Percentiles rank a stretch among this genome's conserved stretches.
These are phyloP conservation scores for Corrigiola litoralis DNA, from an alignment of 179 eudicot species.

Conservation along the genomic window DNA sequence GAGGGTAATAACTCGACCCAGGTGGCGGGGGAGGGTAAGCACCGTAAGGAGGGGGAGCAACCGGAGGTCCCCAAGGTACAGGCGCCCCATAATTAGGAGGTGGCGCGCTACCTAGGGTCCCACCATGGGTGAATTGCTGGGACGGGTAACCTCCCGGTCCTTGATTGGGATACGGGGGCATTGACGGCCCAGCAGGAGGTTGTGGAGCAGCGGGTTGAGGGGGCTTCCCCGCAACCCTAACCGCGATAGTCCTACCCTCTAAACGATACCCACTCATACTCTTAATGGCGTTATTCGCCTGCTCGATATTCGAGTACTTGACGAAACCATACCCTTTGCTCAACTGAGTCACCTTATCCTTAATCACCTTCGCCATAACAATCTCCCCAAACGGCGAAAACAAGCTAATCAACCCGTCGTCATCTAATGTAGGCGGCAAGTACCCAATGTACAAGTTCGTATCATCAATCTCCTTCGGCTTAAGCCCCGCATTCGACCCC, in stretches of 20 bases:
- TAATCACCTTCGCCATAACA: slow-evolving; percentile 64
- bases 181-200: slow-evolving; percentile 52
- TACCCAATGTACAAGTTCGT: slow-evolving; percentile 71
- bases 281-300: slow-evolving; percentile 60
- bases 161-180: slow-evolving; percentile 46
- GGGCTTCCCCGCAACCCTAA: slow-evolving; percentile 75
- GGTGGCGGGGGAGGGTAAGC: slow-evolving; percentile 72
- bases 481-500: slow-evolving; percentile 36
- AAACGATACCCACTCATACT: slow-evolving; percentile 63
- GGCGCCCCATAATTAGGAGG: slow-evolving; percentile 55
- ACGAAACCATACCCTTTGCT: slow-evolving; percentile 95
- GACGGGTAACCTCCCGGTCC: slow-evolving; percentile 56
- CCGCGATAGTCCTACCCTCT: slow-evolving; percentile 68
- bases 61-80: slow-evolving; percentile 75
- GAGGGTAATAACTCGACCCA: slow-evolving; percentile 54
- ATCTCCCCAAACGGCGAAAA: slow-evolving; percentile 72
- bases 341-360: slow-evolving; percentile 54
- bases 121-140: slow-evolving; percentile 62
- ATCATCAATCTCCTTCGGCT: slow-evolving; percentile 73
- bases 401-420: slow-evolving; percentile 50
- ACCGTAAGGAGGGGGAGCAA: slow-evolving; percentile 56
- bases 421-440: slow-evolving; percentile 68
- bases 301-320: slow-evolving; percentile 47
- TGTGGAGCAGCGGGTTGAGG: slow-evolving; percentile 70
- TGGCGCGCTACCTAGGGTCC: slow-evolving; percentile 42